Percentiles rank a stretch among this genome's conserved stretches.
Conservation (phyloP, 2,329 filamentous ascomycete species). For the Colletotrichum kahawae region DNA sequence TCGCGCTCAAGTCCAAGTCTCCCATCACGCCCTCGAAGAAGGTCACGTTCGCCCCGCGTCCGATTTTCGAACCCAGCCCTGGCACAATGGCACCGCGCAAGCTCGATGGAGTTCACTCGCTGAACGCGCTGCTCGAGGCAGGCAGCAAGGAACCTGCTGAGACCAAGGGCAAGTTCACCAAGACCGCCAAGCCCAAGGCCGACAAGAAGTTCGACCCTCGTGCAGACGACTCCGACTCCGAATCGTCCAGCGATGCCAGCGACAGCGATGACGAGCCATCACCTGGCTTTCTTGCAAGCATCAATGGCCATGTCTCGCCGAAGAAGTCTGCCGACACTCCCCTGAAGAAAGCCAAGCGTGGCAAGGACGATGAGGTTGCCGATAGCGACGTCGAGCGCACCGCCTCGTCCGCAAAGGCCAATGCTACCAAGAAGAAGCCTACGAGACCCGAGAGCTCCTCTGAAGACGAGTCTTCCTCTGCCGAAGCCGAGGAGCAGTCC, state of each 20-base stretch:
- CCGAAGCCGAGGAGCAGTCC: conserved; percentile 28
- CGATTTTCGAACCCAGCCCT: not conserved
- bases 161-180: conserved; percentile 1
- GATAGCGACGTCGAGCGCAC: conserved; percentile 46
- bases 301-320: conserved; percentile 13
- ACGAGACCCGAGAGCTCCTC: conserved; percentile 23
- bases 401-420: conserved; percentile 24
- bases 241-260: conserved; percentile 29
- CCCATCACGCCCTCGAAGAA: conserved; percentile 1
- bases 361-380: conserved; percentile 43
- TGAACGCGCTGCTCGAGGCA: conserved; percentile 15
- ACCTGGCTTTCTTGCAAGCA: not conserved
- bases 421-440: conserved; percentile 26
- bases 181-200: conserved; percentile 21
- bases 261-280: not conserved
- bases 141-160: not conserved
- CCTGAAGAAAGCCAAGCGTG: conserved; percentile 25
- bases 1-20: not conserved
- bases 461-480: conserved; percentile 22
- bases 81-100: conserved; percentile 20
- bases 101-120: conserved; percentile 19
- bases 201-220: conserved; percentile 23
- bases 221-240: conserved; percentile 19
- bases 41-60: not conserved
- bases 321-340: conserved; percentile 11